Percentiles rank a stretch among this genome's conserved stretches.
Conservation (phyloP, 2,329 filamentous ascomycete genomes). For the Pseudocercospora crystallina region DNA sequence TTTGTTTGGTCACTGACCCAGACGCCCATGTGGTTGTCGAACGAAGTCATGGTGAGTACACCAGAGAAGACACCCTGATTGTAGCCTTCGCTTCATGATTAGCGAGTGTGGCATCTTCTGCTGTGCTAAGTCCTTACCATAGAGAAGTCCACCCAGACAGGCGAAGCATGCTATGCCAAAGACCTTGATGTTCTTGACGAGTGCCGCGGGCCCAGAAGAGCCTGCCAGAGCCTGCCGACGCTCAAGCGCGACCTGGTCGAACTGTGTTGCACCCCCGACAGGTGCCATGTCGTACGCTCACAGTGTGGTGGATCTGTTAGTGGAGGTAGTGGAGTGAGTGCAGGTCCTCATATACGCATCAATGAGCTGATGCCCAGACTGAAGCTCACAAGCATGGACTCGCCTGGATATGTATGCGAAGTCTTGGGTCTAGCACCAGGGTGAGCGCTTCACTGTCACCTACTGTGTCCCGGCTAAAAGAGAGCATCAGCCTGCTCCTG, state of each 20-base stretch:
- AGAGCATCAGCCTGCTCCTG: neutral
- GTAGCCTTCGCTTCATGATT: slow-evolving; percentile 54
- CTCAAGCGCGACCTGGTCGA: slow-evolving; percentile 43
- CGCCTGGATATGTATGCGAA: slow-evolving; percentile 9
- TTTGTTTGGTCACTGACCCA: slow-evolving; percentile 39
- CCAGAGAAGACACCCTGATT: slow-evolving; percentile 77
- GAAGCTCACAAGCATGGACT: neutral
- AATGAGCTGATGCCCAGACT: neutral
- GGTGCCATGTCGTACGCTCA: slow-evolving; percentile 37
- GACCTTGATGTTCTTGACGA: slow-evolving; percentile 55
- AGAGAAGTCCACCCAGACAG: slow-evolving; percentile 54
- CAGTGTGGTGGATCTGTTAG: neutral
- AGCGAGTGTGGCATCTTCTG: neutral
- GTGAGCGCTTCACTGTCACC: slow-evolving; percentile 3
- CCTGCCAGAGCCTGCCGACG: slow-evolving; percentile 43
- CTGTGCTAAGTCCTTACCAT: slow-evolving; percentile 45
- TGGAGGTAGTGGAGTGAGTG: neutral
- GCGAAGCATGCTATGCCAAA: slow-evolving; percentile 57
- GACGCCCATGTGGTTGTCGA: slow-evolving; percentile 45
- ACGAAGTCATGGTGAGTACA: slow-evolving; percentile 55
- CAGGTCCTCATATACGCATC: neutral
- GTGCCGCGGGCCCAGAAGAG: slow-evolving; percentile 46
- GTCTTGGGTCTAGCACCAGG: neutral
- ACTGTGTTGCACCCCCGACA: slow-evolving; percentile 35
- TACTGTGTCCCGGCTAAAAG: slow-evolving; percentile 6